Base-by-base conservation (phyloP, 257 asterid species). In the Agastache rugosa region DNA sequence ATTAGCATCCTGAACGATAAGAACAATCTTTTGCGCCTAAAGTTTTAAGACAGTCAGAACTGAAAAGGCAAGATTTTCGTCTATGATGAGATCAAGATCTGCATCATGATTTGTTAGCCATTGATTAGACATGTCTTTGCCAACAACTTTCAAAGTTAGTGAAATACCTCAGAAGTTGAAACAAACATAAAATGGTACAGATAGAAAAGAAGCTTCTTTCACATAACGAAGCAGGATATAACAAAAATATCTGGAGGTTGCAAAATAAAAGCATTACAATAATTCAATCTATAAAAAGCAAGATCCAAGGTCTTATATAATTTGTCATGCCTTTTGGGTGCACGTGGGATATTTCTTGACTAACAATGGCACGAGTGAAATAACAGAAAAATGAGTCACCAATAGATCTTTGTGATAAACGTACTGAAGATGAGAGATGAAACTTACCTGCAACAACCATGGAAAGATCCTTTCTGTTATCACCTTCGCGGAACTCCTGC, bases 381-480 rank as follows among this genome's bases (percentile, higher is more conserved):
- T 2, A 63, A 19, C 2, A 15, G 35, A 31, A 27, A 25, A 35
- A 23, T 14, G 1, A 23, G 63, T 22, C 15, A 25, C 16, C 48
- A 14, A 16, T 55, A 25, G 58, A 64, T 11, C 75, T 17, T 29
- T 27, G 44, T 12, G 16, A 45, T 56, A 59, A 70, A 64, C 61
- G n/a, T 45, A 44, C n/a, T 23, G 63, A 72, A 66, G 45, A 60
- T 31, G 59, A 58, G 55, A 66, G 55, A 70, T 22, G 47, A 67
- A 72, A 59, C 80, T 72, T 65, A 81, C 98, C 97, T 80, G 91
- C 97, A 81, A 95, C 81, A 41, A 85, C 85, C 83, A 95, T 83
- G 59, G 96, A 84, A 83, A 83, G 80, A 63, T 81, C 90, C 27
- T 73, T 78, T 75, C 75, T 72, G 19, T 75, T 60, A 83, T 69